Base-by-base conservation (phyloP, 1,284 basidiomycete genomes). In the Naganishia sp. region DNA sequence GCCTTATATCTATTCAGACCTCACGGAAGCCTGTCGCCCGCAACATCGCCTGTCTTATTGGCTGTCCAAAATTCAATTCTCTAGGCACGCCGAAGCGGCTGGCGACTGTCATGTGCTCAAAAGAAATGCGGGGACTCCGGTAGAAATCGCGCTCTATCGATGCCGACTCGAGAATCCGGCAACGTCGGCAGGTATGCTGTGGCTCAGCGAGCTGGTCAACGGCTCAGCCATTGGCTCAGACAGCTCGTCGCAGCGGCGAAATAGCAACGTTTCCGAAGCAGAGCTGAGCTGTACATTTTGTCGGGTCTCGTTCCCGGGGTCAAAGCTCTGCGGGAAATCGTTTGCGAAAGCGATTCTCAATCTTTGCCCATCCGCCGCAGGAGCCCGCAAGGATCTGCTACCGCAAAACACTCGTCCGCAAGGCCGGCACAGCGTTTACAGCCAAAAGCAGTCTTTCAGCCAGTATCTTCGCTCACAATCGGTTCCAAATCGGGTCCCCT, bases 131-230 rank as follows among this genome's bases (percentile, higher is more conserved):
- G 59, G 57, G 59, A 61, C 59, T 61, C 59, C 59, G 59, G 59
- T 61, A 33, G 45, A 61, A 61, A 43, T 61, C 59, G 59, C 59
- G 59, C 59, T 61, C 25, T 50, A 43, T 43, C 48, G 48, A 52
- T 61, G 59, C 59, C 59, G 59, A 48, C 49, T 13, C n/a, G 16
- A 39, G 21, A 52, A 42, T 42, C 36, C 59, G 59, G 59, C 59
- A 61, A 23, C 48, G n/a, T 43, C 48, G 59, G 48, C 46, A 60
- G 57, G 48, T 2, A 46, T n/a, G 42, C 45, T 36, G 21, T 61
- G 21, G 48, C 48, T 49, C 13, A 39, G 2, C 36, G 6, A 36
- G 36, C 36, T 36, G 36, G 6, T 36, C 36, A 21, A 21, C 21
- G 28, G 28, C 28, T 5, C 36, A 39, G 36, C 9, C 28, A 36